phyloP scores from a whole-genome alignment of 2,329 filamentous ascomycete species.

The Claviceps maximensis region DNA sequence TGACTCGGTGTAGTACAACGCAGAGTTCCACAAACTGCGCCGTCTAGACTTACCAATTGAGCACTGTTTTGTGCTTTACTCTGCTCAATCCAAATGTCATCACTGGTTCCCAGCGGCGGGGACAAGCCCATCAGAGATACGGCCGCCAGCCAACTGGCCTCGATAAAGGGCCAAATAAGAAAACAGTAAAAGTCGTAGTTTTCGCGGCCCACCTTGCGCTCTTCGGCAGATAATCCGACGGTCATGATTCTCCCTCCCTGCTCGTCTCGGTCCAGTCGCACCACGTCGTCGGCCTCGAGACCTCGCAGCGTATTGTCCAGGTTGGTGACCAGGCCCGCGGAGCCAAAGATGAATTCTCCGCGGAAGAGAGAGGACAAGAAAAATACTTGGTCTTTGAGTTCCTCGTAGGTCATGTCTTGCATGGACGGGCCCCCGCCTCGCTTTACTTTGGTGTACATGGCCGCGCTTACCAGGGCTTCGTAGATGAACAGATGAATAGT shows the following conservation, averaged over 20 bases:
- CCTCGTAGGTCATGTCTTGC: conserved; percentile 64
- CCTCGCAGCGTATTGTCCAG: conserved; percentile 65
- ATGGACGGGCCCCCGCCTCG: conserved; percentile 71
- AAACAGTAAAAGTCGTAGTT: conserved; percentile 99
- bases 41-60: conserved; percentile 49
- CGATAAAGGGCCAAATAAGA: conserved; percentile 95
- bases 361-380: conserved; percentile 92
- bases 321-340: conserved; percentile 69
- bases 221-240: conserved; percentile 62
- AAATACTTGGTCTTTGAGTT: conserved; percentile 64
- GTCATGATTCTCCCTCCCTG: conserved; percentile 40
- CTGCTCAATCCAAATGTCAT: conserved; percentile 65
- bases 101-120: conserved; percentile 47
- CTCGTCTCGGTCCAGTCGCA: conserved; percentile 49
- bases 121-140: conserved; percentile 79
- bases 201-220: conserved; percentile 69
- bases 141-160: conserved; percentile 83
- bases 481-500: conserved; percentile 96
- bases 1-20: no score
- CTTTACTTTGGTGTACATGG: conserved; percentile 85
- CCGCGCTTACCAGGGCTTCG: conserved; percentile 77
- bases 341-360: conserved; percentile 92
- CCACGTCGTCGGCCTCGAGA: conserved; percentile 66
- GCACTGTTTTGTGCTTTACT: conserved; percentile 69
- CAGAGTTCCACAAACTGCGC: no score